Percentiles rank a stretch among this genome's conserved stretches.
phyloP scores from a whole-genome alignment of 306 rosid genomes.

The Astragalus membranaceus region DNA sequence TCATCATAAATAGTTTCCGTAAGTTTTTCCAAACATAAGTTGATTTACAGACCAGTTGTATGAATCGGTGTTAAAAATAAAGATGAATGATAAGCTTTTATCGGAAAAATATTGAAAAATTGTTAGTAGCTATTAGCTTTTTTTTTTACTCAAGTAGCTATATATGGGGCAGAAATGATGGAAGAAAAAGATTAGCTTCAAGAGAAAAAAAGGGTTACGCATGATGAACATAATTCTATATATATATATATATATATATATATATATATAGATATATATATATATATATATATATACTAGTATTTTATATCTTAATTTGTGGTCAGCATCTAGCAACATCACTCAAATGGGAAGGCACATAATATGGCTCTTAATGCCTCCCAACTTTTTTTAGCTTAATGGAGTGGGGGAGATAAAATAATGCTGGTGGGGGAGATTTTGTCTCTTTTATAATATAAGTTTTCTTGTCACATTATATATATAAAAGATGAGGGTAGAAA shows the following conservation, averaged over 20 bases:
- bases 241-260: too few species aligned
- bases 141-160: too few species aligned
- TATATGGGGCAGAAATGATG: too few species aligned
- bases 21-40: too few species aligned
- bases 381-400: conserved; percentile 15
- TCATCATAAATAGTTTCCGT: too few species aligned
- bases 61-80: too few species aligned
- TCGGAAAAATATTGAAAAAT: too few species aligned
- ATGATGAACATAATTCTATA: conserved; percentile 1
- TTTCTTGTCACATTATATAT: background rate
- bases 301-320: conserved; percentile 13
- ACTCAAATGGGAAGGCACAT: conserved; percentile 24
- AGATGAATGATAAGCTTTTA: too few species aligned
- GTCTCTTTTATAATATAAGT: background rate
- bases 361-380: conserved; percentile 20
- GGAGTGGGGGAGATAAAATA: conserved; percentile 17
- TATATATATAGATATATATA: too few species aligned
- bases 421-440: conserved; percentile 18
- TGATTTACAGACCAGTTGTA: too few species aligned
- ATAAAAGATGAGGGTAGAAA: background rate
- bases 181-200: background rate
- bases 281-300: too few species aligned
- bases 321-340: conserved; percentile 17
- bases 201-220: background rate
- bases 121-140: too few species aligned